Conservation (phyloP, 108 stramenopile species). For the Conticribra weissflogii region DNA sequence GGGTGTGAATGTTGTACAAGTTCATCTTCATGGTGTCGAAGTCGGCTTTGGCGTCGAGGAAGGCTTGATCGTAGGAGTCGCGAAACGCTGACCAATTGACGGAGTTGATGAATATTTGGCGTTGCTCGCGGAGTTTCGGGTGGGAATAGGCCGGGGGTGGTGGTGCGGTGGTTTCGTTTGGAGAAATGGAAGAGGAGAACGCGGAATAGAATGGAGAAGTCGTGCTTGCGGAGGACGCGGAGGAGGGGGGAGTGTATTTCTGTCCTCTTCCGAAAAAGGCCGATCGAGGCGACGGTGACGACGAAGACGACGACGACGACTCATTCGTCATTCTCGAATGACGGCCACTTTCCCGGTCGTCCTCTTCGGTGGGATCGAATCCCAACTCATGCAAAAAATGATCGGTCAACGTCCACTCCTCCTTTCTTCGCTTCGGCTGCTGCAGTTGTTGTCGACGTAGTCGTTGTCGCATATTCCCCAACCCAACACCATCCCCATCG, state of each 20-base stretch:
- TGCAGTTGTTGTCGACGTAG: background rate
- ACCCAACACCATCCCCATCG: background rate
- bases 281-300: no score
- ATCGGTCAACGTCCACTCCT: slow-evolving; percentile 45
- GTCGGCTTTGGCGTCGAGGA: slow-evolving; percentile 35
- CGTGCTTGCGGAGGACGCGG: no score
- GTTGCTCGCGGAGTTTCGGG: slow-evolving; percentile 21
- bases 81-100: slow-evolving; percentile 39
- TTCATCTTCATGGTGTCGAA: slow-evolving; percentile 21
- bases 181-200: background rate
- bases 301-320: no score
- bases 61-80: slow-evolving; percentile 33
- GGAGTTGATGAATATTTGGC: slow-evolving; percentile 25
- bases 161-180: background rate
- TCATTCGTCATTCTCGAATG: background rate
- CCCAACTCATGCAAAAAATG: slow-evolving; percentile 50
- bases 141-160: slow-evolving; percentile 18
- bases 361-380: slow-evolving; percentile 32
- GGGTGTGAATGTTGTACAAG: slow-evolving; percentile 29
- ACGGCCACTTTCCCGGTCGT: background rate
- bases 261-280: slow-evolving; percentile 26
- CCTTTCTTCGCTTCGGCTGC: background rate
- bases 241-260: background rate
- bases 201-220: background rate
- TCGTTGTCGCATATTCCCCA: background rate